Conservation (phyloP, 2,329 filamentous ascomycete species). For the Cordyceps militaris region DNA sequence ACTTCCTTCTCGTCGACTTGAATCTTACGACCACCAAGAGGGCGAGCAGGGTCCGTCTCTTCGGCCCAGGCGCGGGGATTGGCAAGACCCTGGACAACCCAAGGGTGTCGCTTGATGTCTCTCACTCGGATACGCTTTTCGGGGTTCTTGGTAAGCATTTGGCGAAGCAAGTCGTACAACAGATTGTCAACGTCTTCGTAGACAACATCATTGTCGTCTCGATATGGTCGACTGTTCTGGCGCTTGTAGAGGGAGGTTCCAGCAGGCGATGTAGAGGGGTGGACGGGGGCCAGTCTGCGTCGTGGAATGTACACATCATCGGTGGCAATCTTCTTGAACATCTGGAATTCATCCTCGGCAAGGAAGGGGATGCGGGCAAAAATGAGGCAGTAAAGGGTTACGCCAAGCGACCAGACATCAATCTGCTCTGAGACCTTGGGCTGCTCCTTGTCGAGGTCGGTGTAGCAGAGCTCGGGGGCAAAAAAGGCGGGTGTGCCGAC, state of each 20-base stretch:
- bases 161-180: conserved; percentile 68
- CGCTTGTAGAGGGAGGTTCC: conserved; percentile 49
- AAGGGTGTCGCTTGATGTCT: conserved; percentile 90
- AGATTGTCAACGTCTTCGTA: conserved; percentile 83
- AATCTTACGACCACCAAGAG: conserved; percentile 75
- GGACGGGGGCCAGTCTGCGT: conserved; percentile 70
- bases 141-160: conserved; percentile 84
- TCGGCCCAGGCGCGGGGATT: conserved; percentile 82
- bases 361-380: conserved; percentile 91
- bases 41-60: conserved; percentile 77
- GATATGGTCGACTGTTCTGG: conserved; percentile 58
- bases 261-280: conserved; percentile 50
- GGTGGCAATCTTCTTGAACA: conserved; percentile 87
- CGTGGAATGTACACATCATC: conserved; percentile 86
- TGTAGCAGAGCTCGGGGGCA: conserved; percentile 91
- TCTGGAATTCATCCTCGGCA: conserved; percentile 82
- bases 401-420: conserved; percentile 93
- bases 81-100: conserved; percentile 73
- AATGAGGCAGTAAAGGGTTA: conserved; percentile 92
- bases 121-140: conserved; percentile 79
- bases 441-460: conserved; percentile 61
- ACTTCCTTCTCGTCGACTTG: conserved; percentile 89
- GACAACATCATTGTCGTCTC: conserved; percentile 68
- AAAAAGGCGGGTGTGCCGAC: conserved; percentile 97
- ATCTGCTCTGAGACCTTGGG: conserved; percentile 86